Evolutionary conservation across 164 flowering plant genomes (phyloP), one percentile per base, ranked within the genome.

Genomic region (Aristolochia fimbriata): DNA sequence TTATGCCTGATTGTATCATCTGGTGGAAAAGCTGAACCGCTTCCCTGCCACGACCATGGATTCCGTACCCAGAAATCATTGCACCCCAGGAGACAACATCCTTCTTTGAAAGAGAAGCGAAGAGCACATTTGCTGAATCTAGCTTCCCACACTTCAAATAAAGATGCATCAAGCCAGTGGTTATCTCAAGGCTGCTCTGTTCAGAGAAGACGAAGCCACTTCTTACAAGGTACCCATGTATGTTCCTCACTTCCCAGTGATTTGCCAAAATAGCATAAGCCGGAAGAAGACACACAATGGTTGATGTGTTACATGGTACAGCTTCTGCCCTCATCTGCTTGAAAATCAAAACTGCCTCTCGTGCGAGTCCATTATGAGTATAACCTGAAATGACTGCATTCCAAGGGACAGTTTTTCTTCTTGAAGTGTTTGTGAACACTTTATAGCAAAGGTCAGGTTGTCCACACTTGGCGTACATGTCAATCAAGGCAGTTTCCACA

Each of bases 91-190:
- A 45, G 8, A 82, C 61, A 27, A 86, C 74, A 61, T 89, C 96
- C 27, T 69, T 62, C 13, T 55, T 24, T 8, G 76, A 68, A n/a
- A 86, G 75, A 33, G 22, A 62, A 65, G 66, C 56, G 56, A 89
- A 89, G 25, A 86, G 72, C 59, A 73, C 59, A 53, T 77, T 77
- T 24, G 87, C 89, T 46, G 48, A 71, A 22, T 79, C 80, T 48
- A 84, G 70, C 57, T 69, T 70, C 56, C 94, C 94, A 71, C 91
- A 71, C 64, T 86, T 86, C 10, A 87, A 76, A 65, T 84, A 86
- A 46, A 83, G 68, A 70, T 87, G 82, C 53, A 87, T 61, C 61
- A 89, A 60, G 24, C 73, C 70, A 21, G 90, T 83, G 16, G 80
- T 65, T 51, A 75, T 72, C 55, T 87, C 83, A 17, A 72, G 47